Conservation (phyloP, 805 yeast genomes). For the Myxozyma udenii region DNA sequence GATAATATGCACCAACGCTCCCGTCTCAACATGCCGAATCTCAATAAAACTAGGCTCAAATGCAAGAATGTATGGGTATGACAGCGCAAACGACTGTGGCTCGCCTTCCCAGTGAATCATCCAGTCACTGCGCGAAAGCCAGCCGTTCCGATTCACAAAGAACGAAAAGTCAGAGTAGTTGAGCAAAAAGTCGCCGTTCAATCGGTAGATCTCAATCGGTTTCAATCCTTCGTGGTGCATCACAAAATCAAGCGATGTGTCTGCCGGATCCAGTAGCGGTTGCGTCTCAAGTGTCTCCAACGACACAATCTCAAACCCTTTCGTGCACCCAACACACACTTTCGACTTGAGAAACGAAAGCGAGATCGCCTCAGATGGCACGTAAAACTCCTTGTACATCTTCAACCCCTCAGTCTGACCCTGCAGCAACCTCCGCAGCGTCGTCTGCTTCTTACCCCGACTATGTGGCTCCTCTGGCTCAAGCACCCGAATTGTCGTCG, state of each 20-base stretch:
- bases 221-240: conserved; percentile 75
- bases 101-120: conserved; percentile 95
- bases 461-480: conserved; percentile 76
- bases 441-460: conserved; percentile 41
- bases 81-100: conserved; percentile 86
- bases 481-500: conserved; percentile 71
- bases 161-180: conserved; percentile 92
- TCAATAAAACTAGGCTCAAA: conserved; percentile 90
- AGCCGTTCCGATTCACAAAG: conserved; percentile 90
- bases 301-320: conserved; percentile 93
- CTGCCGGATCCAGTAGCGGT: conserved; percentile 94
- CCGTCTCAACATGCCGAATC: conserved; percentile 84
- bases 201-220: conserved; percentile 87
- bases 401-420: conserved; percentile 58
- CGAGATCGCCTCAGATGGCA: conserved; percentile 86
- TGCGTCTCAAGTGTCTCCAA: conserved; percentile 81
- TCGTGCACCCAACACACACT: conserved; percentile 91
- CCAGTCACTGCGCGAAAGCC: conserved; percentile 94
- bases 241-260: conserved; percentile 93
- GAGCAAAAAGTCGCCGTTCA: conserved; percentile 81
- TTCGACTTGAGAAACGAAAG: conserved; percentile 85
- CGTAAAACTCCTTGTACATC: conserved; percentile 72
- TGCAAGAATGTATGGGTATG: conserved; percentile 89
- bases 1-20: conserved; percentile 81
- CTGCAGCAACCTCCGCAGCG: conserved; percentile 40